Evolutionary conservation across 2,329 filamentous ascomycete genomes (phyloP), one percentile per base, ranked within the genome.

Genomic region (Colletotrichum sp.): DNA sequence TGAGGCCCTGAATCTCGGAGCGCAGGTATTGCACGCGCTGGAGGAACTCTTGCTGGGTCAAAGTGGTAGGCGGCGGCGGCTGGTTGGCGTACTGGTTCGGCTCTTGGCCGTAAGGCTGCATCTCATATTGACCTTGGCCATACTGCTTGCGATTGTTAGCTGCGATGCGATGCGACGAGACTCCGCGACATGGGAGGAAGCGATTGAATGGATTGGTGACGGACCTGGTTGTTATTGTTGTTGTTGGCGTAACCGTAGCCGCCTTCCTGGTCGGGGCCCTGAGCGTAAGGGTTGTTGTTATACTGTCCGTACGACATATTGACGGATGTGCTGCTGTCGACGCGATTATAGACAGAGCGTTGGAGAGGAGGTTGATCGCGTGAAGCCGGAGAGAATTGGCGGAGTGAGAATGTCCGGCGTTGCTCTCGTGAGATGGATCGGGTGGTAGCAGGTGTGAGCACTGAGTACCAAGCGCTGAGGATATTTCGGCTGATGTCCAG

Each of bases 41-140:
- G 78, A 95, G 89, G 86, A 94, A 95, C 78, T 94, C 93, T 78
- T 90, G 87, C 82, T 93, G 92, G 70, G 89, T 89, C 80, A 95
- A 87, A 64, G 76, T 63, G 75, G 77, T 75, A 15, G 74, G 74
- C 63, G 80, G 79, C 76, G 82, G 52, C 21, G 71, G 75, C 57
- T 76, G 72, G 60, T 79, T 74, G 59, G 74, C 71, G 67, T 74
- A 76, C 73, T 77, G 78, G 75, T 77, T 69, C 9, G 81, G 80
- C 76, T 81, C 83, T 77, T 81, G 81, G 26, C 85, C 85, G 80
- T 91, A 90, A 77, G 88, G 86, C 78, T 90, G 89, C 85, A 93
- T 82, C 84, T 91, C 91, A 80, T 90, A 90, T 81, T 88, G 86
- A 70, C 87, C 84, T 81, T 87, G 82, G 26, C 67, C 73, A 80